phyloP scores from a whole-genome alignment of 1,284 basidiomycete species.

The Ustilago loliicola region DNA sequence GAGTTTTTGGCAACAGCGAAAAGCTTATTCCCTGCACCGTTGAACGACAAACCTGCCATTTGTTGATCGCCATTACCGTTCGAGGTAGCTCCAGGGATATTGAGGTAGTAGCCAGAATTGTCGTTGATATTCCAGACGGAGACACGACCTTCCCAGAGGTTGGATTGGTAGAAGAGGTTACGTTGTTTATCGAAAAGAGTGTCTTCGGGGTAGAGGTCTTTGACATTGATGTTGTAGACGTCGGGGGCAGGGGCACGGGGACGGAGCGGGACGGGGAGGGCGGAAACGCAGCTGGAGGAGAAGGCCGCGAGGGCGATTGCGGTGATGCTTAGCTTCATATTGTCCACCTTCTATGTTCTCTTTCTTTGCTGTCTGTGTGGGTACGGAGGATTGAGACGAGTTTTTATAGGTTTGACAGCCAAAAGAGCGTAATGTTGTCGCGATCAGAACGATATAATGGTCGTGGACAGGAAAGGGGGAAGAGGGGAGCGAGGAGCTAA shows the following conservation, averaged over 20 bases:
- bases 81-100: slow-evolving; percentile 59
- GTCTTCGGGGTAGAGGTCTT: slow-evolving; percentile 65
- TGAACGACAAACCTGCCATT: slow-evolving; percentile 64
- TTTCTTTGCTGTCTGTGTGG: background rate
- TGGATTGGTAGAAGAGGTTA: slow-evolving; percentile 65
- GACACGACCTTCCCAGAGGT: slow-evolving; percentile 64
- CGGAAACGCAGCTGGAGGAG: slow-evolving; percentile 12
- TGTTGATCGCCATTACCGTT: slow-evolving; percentile 62
- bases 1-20: slow-evolving; percentile 66
- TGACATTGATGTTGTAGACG: slow-evolving; percentile 55
- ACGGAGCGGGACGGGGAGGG: slow-evolving; percentile 11
- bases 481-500: background rate
- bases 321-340: slow-evolving; percentile 34
- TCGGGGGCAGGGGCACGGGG: slow-evolving; percentile 45
- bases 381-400: background rate
- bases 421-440: too few species aligned
- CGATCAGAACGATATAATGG: background rate
- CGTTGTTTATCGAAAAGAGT: slow-evolving; percentile 58
- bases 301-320: slow-evolving; percentile 22
- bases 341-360: too few species aligned
- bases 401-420: background rate
- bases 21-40: slow-evolving; percentile 54
- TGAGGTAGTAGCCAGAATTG: slow-evolving; percentile 56
- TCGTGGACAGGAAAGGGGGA: background rate
- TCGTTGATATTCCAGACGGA: slow-evolving; percentile 49